Evolutionary conservation across 1,139 yeast species (phyloP), one percentile per base, ranked within the genome.

Genomic region (Sugiyamaella xylanicola): DNA sequence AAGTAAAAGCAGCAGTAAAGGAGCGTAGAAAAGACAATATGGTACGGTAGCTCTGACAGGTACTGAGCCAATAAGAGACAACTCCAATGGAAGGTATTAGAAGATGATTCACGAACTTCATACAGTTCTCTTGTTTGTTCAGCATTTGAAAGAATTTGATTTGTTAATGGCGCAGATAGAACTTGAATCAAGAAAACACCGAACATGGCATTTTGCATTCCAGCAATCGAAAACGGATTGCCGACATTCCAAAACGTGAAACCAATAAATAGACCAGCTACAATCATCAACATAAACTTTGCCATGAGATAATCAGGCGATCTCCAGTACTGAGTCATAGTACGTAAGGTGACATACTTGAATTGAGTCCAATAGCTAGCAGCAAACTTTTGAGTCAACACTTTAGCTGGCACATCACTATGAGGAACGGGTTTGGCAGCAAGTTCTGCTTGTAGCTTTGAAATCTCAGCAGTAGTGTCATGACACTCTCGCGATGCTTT

Each of bases 31-130:
- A 72, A 62, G 65, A 67, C 48, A 37, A 77, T 56, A 49, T 74
- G 72, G 65, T 75, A 67, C 4, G 74, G 74, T 13, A 77, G 64
- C 66, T 80, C 83, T 37, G 74, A 69, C n/a, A 70, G 53, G 40
- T 68, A 65, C 57, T 77, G 78, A 16, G 78, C 68, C 29, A 77
- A 56, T 48, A 78, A 61, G 55, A 79, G 65, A 35, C 72, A 70
- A 59, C 74, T 68, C 86, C 86, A 84, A 65, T 82, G 85, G 74
- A 81, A 84, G 19, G 87, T 83, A 64, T 82, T 83, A 7, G 86
- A 82, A 47, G 81, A 76, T 53, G 80, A 75, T 65, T 84, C 88
- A 69, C 87, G 75, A 17, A 80, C 85, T 67, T 84, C 88, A 63
- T 74, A 84, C 55, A 83, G 68, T 56, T 80, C 83, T 67, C 84